phyloP scores from a whole-genome alignment of 2,329 filamentous ascomycete species.

The Ceratocystis smalleyi region DNA sequence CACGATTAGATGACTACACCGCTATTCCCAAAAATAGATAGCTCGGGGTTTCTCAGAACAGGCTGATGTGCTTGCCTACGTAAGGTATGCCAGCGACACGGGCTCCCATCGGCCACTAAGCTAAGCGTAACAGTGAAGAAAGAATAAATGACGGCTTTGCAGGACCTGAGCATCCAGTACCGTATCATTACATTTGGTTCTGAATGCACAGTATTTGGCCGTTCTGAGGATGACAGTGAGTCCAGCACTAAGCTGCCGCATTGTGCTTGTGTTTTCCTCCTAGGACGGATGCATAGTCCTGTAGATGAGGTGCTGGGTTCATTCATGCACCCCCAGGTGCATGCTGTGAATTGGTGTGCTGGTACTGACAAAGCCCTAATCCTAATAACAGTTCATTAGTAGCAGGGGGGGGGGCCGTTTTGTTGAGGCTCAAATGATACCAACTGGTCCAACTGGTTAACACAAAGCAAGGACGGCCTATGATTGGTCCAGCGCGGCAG shows the following conservation, averaged over 20 bases:
- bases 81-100: background rate
- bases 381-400: background rate
- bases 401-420: background rate
- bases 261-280: background rate
- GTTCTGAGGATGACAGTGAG: background rate
- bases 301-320: background rate
- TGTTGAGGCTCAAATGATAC: background rate
- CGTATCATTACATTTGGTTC: constrained; percentile 1
- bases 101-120: background rate
- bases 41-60: background rate
- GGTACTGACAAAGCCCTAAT: background rate
- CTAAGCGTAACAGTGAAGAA: background rate
- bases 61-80: background rate
- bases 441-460: background rate
- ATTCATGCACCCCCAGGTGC: constrained; percentile 1
- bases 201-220: background rate
- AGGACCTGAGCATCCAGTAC: background rate
- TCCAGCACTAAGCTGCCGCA: background rate
- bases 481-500: background rate
- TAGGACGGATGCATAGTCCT: background rate
- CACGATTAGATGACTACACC: background rate
- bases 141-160: background rate
- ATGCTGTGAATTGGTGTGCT: background rate
- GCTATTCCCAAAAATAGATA: background rate
- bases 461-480: background rate